These are phyloP conservation scores for Argentina anserina DNA, from an alignment of 306 rosid genomes.

Conservation along the genomic window DNA sequence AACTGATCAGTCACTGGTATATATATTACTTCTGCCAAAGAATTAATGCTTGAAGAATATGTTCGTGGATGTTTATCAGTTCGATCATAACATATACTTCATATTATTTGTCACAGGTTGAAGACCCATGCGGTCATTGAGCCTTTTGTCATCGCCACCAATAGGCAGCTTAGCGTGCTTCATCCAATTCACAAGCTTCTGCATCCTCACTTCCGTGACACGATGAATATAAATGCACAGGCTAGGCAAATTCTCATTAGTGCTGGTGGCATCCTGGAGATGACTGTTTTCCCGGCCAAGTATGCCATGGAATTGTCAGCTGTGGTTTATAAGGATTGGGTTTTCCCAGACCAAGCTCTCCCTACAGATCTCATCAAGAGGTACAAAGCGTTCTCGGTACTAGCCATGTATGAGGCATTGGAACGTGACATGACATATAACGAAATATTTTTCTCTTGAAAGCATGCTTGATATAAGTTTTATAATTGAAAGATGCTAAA, in stretches of 20 bases:
- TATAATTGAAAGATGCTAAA: too few relatives aligned
- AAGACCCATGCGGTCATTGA: slow-evolving; percentile 67
- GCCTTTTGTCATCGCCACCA: slow-evolving; percentile 49
- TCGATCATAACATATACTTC: not conserved
- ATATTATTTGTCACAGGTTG: slow-evolving; percentile 33
- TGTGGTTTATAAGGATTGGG: slow-evolving; percentile 34
- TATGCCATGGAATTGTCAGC: slow-evolving; percentile 38
- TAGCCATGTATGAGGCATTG: not conserved
- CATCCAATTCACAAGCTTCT: slow-evolving; percentile 41
- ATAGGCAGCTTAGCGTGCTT: slow-evolving; percentile 38
- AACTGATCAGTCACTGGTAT: slow-evolving; percentile 62
- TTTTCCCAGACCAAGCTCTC: slow-evolving; percentile 36
- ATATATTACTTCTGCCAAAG: too few relatives aligned
- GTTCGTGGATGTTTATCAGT: too few relatives aligned
- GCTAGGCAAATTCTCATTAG: slow-evolving; percentile 40
- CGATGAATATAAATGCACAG: slow-evolving; percentile 40
- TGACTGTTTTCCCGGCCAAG: slow-evolving; percentile 34
- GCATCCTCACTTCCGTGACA: slow-evolving; percentile 43
- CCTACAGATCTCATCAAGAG: slow-evolving; percentile 42
- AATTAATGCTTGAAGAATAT: too few relatives aligned
- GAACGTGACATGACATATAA: not conserved
- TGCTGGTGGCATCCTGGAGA: slow-evolving; percentile 36
- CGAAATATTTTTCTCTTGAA: too few relatives aligned
- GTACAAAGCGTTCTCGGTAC: too few relatives aligned
- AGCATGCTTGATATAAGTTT: not conserved